phyloP scores from a whole-genome alignment of 768 basidiomycete genomes.

The Tubosaeta sp. region DNA sequence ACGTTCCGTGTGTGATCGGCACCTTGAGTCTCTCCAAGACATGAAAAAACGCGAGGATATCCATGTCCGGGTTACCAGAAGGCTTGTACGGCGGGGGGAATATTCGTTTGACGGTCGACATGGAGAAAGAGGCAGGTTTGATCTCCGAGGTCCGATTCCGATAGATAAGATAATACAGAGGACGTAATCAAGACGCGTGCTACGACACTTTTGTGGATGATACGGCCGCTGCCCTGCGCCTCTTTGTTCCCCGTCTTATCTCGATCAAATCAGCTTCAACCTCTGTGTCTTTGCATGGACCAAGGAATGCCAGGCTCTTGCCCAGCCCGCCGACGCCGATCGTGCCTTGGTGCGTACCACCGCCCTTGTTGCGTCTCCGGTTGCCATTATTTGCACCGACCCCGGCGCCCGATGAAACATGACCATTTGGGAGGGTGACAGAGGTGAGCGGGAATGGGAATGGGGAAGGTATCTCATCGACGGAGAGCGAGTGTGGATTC shows the following conservation, averaged over 20 bases:
- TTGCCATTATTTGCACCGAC: constrained; percentile 37
- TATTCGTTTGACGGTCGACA: constrained; percentile 32
- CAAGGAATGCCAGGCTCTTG: constrained; percentile 61
- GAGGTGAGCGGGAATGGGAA: constrained; percentile 73
- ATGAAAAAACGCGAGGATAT: constrained; percentile 88
- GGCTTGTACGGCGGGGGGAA: constrained; percentile 59
- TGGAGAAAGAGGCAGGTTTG: not conserved
- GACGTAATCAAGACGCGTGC: not conserved
- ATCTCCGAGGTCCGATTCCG: constrained; percentile 24
- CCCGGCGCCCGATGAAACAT: constrained; percentile 32
- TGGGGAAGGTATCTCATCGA: constrained; percentile 83
- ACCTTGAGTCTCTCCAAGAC: constrained; percentile 88
- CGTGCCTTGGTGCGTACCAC: constrained; percentile 51
- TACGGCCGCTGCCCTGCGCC: constrained; percentile 33
- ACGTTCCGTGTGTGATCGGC: not conserved
- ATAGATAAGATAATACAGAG: constrained; percentile 28
- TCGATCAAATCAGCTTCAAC: constrained; percentile 74
- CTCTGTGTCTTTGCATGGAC: constrained; percentile 60
- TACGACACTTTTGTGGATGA: constrained; percentile 31
- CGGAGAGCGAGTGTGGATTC: constrained; percentile 80
- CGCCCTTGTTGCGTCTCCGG: constrained; percentile 48
- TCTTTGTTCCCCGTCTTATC: constrained; percentile 72
- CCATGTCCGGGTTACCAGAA: constrained; percentile 50
- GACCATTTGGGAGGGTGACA: constrained; percentile 38
- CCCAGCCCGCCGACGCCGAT: constrained; percentile 62